phyloP scores from a whole-genome alignment of 176 grass and related monocot species.

The Hordeum marinum region DNA sequence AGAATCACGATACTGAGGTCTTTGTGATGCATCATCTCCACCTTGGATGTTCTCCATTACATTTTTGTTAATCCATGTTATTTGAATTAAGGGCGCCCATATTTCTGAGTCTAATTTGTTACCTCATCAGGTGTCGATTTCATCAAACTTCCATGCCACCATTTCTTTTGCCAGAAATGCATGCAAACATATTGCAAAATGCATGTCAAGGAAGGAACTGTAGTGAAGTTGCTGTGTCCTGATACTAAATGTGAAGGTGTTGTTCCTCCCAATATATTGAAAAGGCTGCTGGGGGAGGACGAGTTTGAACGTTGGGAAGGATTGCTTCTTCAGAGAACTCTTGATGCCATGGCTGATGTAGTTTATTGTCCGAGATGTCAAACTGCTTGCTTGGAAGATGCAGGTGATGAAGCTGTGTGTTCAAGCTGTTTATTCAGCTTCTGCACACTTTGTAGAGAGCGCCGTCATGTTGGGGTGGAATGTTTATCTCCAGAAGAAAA shows the following conservation, averaged over 20 bases:
- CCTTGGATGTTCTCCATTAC: constrained; percentile 1
- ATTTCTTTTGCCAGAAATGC: constrained; percentile 86
- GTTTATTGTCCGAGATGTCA: constrained; percentile 79
- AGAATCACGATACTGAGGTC: not conserved
- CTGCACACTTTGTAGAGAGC: constrained; percentile 65
- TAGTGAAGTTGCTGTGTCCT: constrained; percentile 69
- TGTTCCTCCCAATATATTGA: constrained; percentile 64
- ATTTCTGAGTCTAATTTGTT: constrained; percentile 13
- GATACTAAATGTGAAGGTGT: constrained; percentile 53
- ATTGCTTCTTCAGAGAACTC: constrained; percentile 65
- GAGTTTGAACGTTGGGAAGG: constrained; percentile 72
- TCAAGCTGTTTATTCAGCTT: constrained; percentile 83
- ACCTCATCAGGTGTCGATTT: constrained; percentile 53
- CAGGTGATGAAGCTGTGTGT: constrained; percentile 62
- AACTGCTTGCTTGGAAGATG: constrained; percentile 77
- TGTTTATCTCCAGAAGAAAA: constrained; percentile 57
- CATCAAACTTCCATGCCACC: constrained; percentile 68
- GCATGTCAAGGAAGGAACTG: constrained; percentile 68
- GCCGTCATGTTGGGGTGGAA: constrained; percentile 64
- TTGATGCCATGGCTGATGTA: constrained; percentile 72
- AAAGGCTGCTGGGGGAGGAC: constrained; percentile 54
- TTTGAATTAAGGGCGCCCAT: constrained; percentile 3
- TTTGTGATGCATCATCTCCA: not conserved
- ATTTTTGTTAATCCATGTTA: constrained; percentile 1
- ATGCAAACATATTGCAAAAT: constrained; percentile 69